Percentiles rank a stretch among this genome's conserved stretches.
Evolutionary conservation across 2,329 filamentous ascomycete genomes (phyloP).

Genomic region (Byssochlamys sp.): DNA sequence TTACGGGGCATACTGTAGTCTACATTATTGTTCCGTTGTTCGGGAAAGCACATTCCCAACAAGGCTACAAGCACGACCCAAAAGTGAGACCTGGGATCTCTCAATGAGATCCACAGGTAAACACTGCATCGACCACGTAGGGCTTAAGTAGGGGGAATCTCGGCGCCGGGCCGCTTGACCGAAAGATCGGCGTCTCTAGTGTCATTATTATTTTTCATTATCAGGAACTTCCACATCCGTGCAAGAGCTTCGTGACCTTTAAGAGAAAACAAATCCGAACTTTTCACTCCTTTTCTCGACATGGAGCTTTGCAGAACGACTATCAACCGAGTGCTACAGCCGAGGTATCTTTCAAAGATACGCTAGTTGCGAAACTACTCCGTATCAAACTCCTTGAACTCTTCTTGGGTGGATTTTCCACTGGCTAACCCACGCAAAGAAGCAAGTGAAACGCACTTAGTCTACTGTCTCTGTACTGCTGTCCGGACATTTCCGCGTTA

Average conservation of each 20-base stretch:
- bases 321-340: not conserved
- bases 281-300: too few species aligned
- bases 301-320: too few species aligned
- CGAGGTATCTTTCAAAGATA: not conserved
- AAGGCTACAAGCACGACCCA: not conserved
- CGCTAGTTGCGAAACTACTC: not conserved
- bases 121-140: not conserved
- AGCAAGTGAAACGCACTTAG: not conserved
- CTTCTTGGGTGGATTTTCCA: not conserved
- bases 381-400: not conserved
- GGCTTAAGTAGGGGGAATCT: not conserved
- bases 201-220: not conserved
- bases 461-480: not conserved
- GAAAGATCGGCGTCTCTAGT: not conserved
- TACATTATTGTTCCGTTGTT: not conserved
- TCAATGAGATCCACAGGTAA: not conserved
- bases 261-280: not conserved
- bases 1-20: not conserved
- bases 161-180: not conserved
- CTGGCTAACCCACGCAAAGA: not conserved
- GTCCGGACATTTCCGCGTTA: not conserved
- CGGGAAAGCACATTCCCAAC: not conserved
- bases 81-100: not conserved
- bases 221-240: not conserved
- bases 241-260: not conserved